Base-by-base conservation (phyloP, 2,329 filamentous ascomycete species). In the Acephala macrosclerotiorum region DNA sequence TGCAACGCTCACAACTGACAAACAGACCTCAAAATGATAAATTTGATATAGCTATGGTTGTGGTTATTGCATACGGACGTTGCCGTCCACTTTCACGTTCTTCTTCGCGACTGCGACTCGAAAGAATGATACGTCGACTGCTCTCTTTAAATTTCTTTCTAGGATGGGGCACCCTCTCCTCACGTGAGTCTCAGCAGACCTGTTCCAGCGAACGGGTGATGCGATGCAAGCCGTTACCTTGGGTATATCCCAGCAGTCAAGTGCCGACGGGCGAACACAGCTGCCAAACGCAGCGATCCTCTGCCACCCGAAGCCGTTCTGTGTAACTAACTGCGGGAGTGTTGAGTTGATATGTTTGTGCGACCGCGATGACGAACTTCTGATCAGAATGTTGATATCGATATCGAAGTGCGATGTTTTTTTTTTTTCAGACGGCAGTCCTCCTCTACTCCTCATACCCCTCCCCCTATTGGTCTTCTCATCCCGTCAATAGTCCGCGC, bases 251-350 rank as follows among this genome's bases (percentile, higher is more conserved):
- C 45, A 49, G 42, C 42, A 47, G 18, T 7, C 3, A 49, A 49
- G 14, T 49, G n/a, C 45, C 45, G 45, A 22, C 45, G 45, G 45
- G 45, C 20, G 45, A 20, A 22, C 20, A 49, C 45, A 49, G 42
- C 42, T 47, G 42, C 20, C 42, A 47, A 22, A 49, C 38, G 38
- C 38, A n/a, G 45, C 20, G n/a, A 18, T 49, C n/a, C 45, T 22
- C 45, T 5, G 45, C 45, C 45, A 49, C 45, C 45, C 45, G 45
- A 49, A n/a, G 25, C n/a, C 45, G 45, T 49, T 49, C 20, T 11
- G 45, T 49, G 45, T 49, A 49, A 25, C 45, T 12, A 12, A n/a
- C 9, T 14, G 42, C 18, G 16, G n/a, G 9, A 22, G 45, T 6
- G 45, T 20, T 25, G 7, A 49, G 45, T 49, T 49, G 45, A 49